Conservation (phyloP, 257 asterid genomes). For the Solanum tacnaense region DNA sequence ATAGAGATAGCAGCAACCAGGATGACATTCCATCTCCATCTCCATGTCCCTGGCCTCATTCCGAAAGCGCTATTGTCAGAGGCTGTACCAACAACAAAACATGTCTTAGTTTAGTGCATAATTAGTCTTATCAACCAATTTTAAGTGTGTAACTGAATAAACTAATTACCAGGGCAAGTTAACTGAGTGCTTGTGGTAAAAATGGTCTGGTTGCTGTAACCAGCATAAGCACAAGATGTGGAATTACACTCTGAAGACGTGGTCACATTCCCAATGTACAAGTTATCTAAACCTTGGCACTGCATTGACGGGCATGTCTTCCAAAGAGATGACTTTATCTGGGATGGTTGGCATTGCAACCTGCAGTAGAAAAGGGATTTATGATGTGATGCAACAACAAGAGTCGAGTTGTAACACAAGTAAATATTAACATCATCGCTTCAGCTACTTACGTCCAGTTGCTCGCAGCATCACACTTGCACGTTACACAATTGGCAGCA, state of each 20-base stretch:
- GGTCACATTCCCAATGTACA: conserved; percentile 40
- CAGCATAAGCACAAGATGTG: conserved; percentile 58
- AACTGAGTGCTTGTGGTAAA: conserved; percentile 18
- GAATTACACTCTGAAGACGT: conserved; percentile 35
- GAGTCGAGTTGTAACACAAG: not conserved
- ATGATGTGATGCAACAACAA: not conserved
- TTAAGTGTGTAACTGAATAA: not conserved
- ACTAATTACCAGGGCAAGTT: conserved; percentile 51
- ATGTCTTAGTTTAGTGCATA: not conserved
- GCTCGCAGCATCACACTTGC: conserved; percentile 54
- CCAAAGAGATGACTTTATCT: conserved; percentile 27
- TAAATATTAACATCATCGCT: not conserved
- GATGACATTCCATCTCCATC: conserved; percentile 25
- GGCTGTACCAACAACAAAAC: conserved; percentile 16
- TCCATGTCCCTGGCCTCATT: conserved; percentile 13
- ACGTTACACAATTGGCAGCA: conserved; percentile 54
- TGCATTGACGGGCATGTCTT: conserved; percentile 33
- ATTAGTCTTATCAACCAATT: not conserved
- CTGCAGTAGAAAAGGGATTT: conserved; percentile 15
- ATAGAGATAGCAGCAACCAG: conserved; percentile 2
- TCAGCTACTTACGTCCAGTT: conserved; percentile 50
- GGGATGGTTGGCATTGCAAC: conserved; percentile 52
- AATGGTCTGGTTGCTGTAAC: conserved; percentile 37
- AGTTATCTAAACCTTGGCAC: conserved; percentile 33
- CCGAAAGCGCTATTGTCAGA: conserved; percentile 14